Conservation (phyloP, 495 filamentous ascomycete genomes). For the Penicillium roqueforti region DNA sequence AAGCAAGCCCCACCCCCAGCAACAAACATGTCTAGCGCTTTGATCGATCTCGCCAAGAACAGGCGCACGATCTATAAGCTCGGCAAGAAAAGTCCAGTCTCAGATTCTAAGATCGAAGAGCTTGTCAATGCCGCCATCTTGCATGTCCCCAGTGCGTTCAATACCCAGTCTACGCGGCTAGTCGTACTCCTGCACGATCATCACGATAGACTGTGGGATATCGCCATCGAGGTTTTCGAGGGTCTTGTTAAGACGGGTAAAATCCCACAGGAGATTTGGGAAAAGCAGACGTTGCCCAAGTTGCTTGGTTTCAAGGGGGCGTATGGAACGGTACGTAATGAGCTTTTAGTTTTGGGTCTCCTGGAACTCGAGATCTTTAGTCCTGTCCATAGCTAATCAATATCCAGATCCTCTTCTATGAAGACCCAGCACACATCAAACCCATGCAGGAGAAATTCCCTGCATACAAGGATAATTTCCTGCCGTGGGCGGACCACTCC, state of each 20-base stretch:
- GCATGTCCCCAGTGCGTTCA: constrained; percentile 50
- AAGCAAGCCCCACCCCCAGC: not conserved
- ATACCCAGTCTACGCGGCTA: constrained; percentile 51
- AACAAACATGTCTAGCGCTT: constrained; percentile 27
- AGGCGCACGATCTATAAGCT: constrained; percentile 51
- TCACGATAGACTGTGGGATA: constrained; percentile 51
- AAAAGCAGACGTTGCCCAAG: constrained; percentile 45
- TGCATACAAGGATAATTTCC: constrained; percentile 42
- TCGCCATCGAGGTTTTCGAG: constrained; percentile 38
- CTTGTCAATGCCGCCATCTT: constrained; percentile 46
- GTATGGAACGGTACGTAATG: constrained; percentile 44
- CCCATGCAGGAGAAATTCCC: constrained; percentile 43
- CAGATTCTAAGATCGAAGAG: constrained; percentile 48
- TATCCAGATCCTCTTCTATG: constrained; percentile 49
- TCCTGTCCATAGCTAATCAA: not conserved
- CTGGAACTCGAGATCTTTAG: not conserved
- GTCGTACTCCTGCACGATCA: constrained; percentile 46
- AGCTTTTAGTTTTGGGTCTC: not conserved
- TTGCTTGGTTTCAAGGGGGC: constrained; percentile 42
- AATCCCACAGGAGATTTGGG: constrained; percentile 39
- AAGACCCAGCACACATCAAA: constrained; percentile 44
- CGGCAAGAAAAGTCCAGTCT: constrained; percentile 40
- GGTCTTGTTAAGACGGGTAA: constrained; percentile 31
- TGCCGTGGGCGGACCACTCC: constrained; percentile 48
- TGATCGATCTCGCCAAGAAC: constrained; percentile 37